Evolutionary conservation across 139 green algal genomes (phyloP).

Genomic region (Chlorella sorokiniana): DNA sequence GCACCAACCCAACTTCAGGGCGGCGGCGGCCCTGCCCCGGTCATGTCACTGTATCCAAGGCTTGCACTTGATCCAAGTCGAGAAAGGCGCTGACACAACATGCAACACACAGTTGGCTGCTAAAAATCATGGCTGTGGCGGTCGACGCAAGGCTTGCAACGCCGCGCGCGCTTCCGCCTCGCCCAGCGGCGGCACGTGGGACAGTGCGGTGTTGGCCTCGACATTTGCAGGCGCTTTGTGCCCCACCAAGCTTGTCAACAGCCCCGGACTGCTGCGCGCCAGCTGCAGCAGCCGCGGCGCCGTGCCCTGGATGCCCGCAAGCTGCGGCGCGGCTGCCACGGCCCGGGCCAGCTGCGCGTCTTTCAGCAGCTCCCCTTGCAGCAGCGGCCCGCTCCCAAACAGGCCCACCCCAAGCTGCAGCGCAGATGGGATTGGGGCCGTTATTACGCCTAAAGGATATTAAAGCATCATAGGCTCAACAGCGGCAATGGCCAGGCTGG

Average conservation of each 20-base stretch:
- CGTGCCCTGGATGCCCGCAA: background rate
- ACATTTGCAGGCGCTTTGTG: slow-evolving; percentile 60
- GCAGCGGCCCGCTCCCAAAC: slow-evolving; percentile 46
- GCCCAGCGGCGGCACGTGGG: slow-evolving; percentile 2
- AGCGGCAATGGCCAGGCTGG: too few relatives aligned
- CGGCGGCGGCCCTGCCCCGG: too few relatives aligned
- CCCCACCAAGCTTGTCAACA: slow-evolving; percentile 40
- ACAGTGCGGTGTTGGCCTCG: slow-evolving; percentile 34
- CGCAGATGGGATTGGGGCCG: background rate
- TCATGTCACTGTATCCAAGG: too few relatives aligned
- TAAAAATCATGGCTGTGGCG: background rate
- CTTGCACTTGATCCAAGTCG: too few relatives aligned
- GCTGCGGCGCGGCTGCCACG: background rate
- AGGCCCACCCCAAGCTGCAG: slow-evolving; percentile 42
- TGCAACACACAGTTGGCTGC: background rate
- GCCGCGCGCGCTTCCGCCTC: background rate
- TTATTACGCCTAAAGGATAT: background rate
- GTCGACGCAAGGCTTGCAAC: background rate
- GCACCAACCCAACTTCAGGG: too few relatives aligned
- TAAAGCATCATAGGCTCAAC: background rate
- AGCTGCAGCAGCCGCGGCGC: slow-evolving; percentile 66
- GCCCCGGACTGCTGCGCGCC: slow-evolving; percentile 52
- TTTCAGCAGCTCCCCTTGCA: slow-evolving; percentile 31
- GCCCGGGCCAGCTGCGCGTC: background rate
- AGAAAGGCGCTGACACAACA: background rate